Evolutionary conservation across 305 asterid genomes (phyloP).

Genomic region (Plantago coronopus): DNA sequence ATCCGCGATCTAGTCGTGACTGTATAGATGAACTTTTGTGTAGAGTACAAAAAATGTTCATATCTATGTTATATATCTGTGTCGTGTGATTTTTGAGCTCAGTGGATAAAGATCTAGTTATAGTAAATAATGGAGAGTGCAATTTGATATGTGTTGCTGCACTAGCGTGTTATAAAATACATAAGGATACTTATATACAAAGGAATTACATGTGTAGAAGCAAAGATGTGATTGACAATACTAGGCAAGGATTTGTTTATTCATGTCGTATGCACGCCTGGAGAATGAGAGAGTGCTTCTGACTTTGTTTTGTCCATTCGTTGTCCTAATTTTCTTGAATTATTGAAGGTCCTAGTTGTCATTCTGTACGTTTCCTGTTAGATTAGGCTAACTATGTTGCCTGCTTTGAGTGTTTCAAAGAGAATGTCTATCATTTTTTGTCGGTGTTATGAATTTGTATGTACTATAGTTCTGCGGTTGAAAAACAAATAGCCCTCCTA

Average conservation of each 20-base stretch:
- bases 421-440: no score
- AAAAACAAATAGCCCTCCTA: not conserved
- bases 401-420: not conserved
- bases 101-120: not conserved
- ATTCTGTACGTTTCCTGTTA: not conserved
- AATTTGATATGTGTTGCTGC: not conserved
- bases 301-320: not conserved
- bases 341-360: constrained; percentile 5
- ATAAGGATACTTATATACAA: not conserved
- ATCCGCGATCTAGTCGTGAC: no score
- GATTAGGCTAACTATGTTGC: constrained; percentile 2
- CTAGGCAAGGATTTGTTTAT: not conserved
- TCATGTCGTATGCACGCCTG: not conserved
- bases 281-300: not conserved
- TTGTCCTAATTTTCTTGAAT: not conserved
- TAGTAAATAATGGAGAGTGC: not conserved
- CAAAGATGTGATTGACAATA: not conserved
- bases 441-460: not conserved
- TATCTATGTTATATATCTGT: not conserved
- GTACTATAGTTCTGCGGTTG: not conserved
- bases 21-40: not conserved
- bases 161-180: not conserved
- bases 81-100: not conserved
- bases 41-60: not conserved
- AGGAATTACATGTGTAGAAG: not conserved